Evolutionary conservation across 2,329 filamentous ascomycete genomes (phyloP), one percentile per base, ranked within the genome.

Genomic region (Mycocentrospora acerina): DNA sequence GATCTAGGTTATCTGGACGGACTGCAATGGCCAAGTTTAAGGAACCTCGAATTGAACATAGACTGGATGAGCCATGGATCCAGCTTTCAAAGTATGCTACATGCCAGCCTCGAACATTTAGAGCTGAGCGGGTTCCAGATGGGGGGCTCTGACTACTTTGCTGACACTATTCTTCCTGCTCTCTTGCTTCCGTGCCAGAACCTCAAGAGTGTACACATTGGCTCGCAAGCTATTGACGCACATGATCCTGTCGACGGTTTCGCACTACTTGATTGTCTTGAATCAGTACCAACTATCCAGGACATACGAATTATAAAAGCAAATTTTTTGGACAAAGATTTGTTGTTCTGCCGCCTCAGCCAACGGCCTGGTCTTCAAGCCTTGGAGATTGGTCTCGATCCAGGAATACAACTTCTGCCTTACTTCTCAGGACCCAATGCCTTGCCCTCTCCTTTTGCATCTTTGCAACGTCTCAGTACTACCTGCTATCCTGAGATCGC

Each of bases 401-500:
- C 62, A 13, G 54, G 56, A 2, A 8, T 58, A 18, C 29, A 51
- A 26, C 38, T 60, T 4, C 31, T 63, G 3, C 49, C 60, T 11
- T 38, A 47, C 7, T 46, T 66, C 9, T 35, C 44, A 15, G 51
- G 49, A 2, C 51, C 50, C 5, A 33, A 36, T 30, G 42, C 46
- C 5, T 27, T 53, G 2, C 17, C 51, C 3, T 33, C 41, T 13
- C 46, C 52, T 2, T 61, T 66, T 31, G 26, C 43, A 11, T 49
- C 48, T 3, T 37, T 66, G 7, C 54, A 43, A 15, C 45, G 51
- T 3, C 37, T 63, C 13, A 48, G 49, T 7, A 46, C 64, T 16
- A 60, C 60, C 42, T 63, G 59, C 29, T 64, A 64, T 25, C 61
- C 61, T 2, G 61, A 65, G 18, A 46, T 64, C 16, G 59, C 58